These are phyloP conservation scores for Rhizodiscina lignyota DNA, from an alignment of 495 filamentous ascomycete species.

Conservation along the genomic window DNA sequence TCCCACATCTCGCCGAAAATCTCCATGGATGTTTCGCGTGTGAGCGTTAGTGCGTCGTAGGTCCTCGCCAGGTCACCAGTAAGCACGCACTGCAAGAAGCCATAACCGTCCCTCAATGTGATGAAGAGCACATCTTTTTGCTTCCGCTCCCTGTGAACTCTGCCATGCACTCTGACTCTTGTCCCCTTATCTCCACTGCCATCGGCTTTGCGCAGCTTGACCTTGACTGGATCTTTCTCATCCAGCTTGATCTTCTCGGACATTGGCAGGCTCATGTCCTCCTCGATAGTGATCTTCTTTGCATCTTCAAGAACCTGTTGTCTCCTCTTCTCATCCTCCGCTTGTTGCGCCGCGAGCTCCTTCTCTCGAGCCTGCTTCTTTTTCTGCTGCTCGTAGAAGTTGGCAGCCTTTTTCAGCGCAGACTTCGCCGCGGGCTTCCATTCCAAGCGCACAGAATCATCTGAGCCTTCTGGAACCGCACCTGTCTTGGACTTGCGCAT, in stretches of 20 bases:
- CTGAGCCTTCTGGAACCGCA: constrained; percentile 41
- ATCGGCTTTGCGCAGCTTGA: constrained; percentile 20
- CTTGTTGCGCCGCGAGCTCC: constrained; percentile 46
- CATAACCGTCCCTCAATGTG: constrained; percentile 76
- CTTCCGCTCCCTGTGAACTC: constrained; percentile 66
- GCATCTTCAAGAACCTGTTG: constrained; percentile 57
- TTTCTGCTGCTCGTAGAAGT: constrained; percentile 38
- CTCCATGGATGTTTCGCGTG: constrained; percentile 74
- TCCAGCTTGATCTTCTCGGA: constrained; percentile 56
- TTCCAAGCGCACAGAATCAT: constrained; percentile 34
- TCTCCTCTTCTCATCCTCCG: constrained; percentile 54
- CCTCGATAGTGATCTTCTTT: constrained; percentile 71
- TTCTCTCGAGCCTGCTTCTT: constrained; percentile 30
- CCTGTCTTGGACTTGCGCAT: constrained; percentile 53
- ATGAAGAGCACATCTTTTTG: constrained; percentile 86
- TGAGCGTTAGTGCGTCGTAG: constrained; percentile 79
- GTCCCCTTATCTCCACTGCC: constrained; percentile 42
- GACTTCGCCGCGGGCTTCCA: constrained; percentile 76
- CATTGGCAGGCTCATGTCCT: constrained; percentile 65
- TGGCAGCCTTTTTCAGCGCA: constrained; percentile 66
- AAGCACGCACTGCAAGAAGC: constrained; percentile 77
- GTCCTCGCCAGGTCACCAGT: constrained; percentile 74
- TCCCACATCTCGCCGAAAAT: constrained; percentile 79
- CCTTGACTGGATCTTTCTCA: constrained; percentile 20
- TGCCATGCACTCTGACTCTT: constrained; percentile 66